Evolutionary conservation across 257 asterid genomes (phyloP).

Genomic region (Phtheirospermum japonicum): DNA sequence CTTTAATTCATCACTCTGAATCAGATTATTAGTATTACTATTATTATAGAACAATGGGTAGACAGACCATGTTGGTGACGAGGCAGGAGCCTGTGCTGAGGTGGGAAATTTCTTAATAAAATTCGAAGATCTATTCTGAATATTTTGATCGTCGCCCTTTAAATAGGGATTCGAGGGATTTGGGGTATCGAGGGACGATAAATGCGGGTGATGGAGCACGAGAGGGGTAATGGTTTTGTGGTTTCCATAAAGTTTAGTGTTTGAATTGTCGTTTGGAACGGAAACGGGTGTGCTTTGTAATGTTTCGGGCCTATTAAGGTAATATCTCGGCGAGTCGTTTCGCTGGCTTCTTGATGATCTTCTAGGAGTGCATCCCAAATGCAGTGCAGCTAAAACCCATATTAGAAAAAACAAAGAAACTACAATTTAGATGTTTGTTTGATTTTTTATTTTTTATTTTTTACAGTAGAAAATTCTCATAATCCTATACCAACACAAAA

Average conservation of each 20-base stretch:
- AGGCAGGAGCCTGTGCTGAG: constrained; percentile 20
- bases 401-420: constrained; percentile 24
- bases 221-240: constrained; percentile 34
- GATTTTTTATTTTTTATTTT: constrained; percentile 6
- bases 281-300: constrained; percentile 33
- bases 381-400: constrained; percentile 68
- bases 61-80: constrained; percentile 46
- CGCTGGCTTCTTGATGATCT: constrained; percentile 82
- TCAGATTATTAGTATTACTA: constrained; percentile 13
- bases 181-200: constrained; percentile 19
- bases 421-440: constrained; percentile 18
- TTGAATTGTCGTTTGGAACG: constrained; percentile 35
- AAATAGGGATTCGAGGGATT: constrained; percentile 29
- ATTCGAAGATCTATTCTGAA: constrained; percentile 25
- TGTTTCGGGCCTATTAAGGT: constrained; percentile 52
- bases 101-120: constrained; percentile 22
- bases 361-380: constrained; percentile 89
- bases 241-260: constrained; percentile 32
- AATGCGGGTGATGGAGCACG: constrained; percentile 34
- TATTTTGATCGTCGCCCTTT: constrained; percentile 12
- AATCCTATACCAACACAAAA: not conserved
- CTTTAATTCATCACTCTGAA: constrained; percentile 29
- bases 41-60: constrained; percentile 57
- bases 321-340: constrained; percentile 51
- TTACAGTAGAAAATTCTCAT: not conserved